Percentiles rank a stretch among this genome's conserved stretches.
These are phyloP conservation scores for Tuber umbilicatum DNA, from an alignment of 495 filamentous ascomycete species.

Conservation along the genomic window DNA sequence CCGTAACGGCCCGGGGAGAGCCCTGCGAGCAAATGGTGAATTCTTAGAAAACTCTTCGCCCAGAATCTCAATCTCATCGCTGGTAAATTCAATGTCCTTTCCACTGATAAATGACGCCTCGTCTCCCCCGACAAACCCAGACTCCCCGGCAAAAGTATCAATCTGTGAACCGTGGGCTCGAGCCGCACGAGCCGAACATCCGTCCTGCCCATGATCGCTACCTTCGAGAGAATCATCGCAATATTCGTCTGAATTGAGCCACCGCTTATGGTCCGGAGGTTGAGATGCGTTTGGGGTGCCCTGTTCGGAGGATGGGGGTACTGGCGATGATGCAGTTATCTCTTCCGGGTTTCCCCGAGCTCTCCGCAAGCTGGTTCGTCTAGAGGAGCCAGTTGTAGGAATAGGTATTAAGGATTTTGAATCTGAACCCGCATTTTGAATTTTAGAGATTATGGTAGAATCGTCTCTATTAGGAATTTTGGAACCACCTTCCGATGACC, in stretches of 20 bases:
- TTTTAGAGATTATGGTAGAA: neutral
- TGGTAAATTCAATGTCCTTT: slow-evolving; percentile 2
- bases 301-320: slow-evolving; percentile 6
- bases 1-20: neutral
- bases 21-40: neutral
- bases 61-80: neutral
- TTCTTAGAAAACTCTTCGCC: slow-evolving; percentile 1
- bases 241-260: slow-evolving; percentile 24
- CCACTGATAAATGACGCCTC: slow-evolving; percentile 16
- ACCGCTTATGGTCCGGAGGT: slow-evolving; percentile 11
- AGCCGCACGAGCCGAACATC: slow-evolving; percentile 5
- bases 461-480: neutral
- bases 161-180: slow-evolving; percentile 13
- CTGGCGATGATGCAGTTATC: neutral
- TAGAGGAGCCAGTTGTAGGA: neutral
- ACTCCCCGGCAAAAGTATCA: slow-evolving; percentile 19
- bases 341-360: slow-evolving; percentile 2
- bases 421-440: neutral
- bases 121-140: slow-evolving; percentile 29
- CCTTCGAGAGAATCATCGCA: slow-evolving; percentile 21
- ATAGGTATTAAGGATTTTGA: neutral
- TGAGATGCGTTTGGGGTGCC: slow-evolving; percentile 6
- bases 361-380: neutral
- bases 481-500: neutral
- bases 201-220: slow-evolving; percentile 4